Conservation (phyloP, 1,139 yeast genomes). For the Martiniozyma asiatica region DNA sequence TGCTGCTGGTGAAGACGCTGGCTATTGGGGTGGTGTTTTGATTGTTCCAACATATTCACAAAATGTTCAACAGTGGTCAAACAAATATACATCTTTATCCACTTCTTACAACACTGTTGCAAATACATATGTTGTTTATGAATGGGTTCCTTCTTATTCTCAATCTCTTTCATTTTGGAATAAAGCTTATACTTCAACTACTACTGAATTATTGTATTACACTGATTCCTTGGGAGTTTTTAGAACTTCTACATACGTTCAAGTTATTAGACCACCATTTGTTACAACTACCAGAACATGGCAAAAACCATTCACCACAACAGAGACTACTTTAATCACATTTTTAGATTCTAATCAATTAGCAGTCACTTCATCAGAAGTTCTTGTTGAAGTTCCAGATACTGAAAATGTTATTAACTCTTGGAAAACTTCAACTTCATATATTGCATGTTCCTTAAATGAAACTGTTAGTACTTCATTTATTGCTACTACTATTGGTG, state of each 20-base stretch:
- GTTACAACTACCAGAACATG: slow-evolving; percentile 3
- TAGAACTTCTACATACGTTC: slow-evolving; percentile 3
- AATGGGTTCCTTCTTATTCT: slow-evolving; percentile 6
- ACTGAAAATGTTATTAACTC: slow-evolving; percentile 2
- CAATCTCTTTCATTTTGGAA: slow-evolving; percentile 6
- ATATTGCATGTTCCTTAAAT: slow-evolving; percentile 2
- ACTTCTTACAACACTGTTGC: slow-evolving; percentile 1
- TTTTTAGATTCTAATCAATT: slow-evolving; percentile 1
- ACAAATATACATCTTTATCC: neutral
- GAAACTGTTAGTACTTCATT: slow-evolving; percentile 3
- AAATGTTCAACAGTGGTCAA: slow-evolving; percentile 3
- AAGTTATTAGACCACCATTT: slow-evolving; percentile 4
- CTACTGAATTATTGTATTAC: neutral
- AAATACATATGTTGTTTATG: neutral
- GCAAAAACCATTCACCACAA: slow-evolving; percentile 2
- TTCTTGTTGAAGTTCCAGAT: slow-evolving; percentile 7
- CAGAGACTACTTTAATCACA: slow-evolving; percentile 3
- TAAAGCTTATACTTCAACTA: slow-evolving; percentile 5
- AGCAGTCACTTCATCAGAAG: slow-evolving; percentile 6
- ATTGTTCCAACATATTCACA: slow-evolving; percentile 2
- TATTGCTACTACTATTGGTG: neutral
- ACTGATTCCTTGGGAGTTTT: slow-evolving; percentile 4
- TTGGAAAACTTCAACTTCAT: slow-evolving; percentile 5
- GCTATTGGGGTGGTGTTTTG: slow-evolving; percentile 2
- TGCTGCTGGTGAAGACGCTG: neutral